These are phyloP conservation scores for Mortierella sp. DNA, from an alignment of 371 early-diverging fungal species.

Conservation along the genomic window DNA sequence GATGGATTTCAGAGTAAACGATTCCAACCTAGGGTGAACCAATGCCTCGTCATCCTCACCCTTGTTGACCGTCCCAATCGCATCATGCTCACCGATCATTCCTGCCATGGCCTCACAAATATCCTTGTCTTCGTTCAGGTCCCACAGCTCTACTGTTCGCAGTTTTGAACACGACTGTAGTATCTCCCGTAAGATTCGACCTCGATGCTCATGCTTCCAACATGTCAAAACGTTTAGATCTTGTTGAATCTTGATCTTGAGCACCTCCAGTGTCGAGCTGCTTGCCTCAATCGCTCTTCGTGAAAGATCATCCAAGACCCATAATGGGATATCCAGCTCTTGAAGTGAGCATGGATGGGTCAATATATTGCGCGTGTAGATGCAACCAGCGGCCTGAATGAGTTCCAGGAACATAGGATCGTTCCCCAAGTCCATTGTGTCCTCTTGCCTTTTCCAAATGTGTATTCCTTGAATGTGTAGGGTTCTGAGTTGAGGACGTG, in stretches of 20 bases:
- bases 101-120: not conserved
- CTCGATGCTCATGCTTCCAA: not conserved
- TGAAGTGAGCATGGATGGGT: not conserved
- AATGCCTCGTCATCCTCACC: not conserved
- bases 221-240: not conserved
- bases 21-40: not conserved
- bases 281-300: slow-evolving; percentile 4
- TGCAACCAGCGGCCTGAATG: slow-evolving; percentile 1
- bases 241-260: not conserved
- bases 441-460: not conserved
- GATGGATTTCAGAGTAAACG: not conserved
- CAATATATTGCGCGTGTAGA: too few relatives aligned
- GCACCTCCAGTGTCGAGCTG: slow-evolving; percentile 2
- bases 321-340: slow-evolving; percentile 1
- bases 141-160: not conserved
- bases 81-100: not conserved
- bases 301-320: slow-evolving; percentile 4
- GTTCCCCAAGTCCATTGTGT: not conserved
- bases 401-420: not conserved
- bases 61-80: too few relatives aligned
- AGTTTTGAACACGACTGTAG: not conserved
- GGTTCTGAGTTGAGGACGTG: slow-evolving; percentile 5
- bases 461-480: not conserved
- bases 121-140: not conserved
- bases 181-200: not conserved